Evolutionary conservation across 805 yeast genomes (phyloP).

Genomic region (Nakazawaea ernobii): DNA sequence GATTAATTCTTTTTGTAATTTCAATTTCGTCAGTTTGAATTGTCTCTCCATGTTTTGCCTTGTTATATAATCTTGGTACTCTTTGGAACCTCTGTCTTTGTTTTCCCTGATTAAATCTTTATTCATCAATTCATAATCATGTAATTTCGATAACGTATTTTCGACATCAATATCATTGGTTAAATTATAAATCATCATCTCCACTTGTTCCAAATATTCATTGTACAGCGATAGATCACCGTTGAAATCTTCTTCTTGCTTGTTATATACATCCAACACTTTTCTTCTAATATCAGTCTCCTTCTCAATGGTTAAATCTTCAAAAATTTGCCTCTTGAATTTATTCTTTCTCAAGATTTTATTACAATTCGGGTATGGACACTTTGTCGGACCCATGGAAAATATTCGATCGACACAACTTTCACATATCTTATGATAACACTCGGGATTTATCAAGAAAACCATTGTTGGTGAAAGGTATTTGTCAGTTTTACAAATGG

Average conservation of each 20-base stretch:
- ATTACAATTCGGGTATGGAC: constrained; percentile 91
- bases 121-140: constrained; percentile 67
- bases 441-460: constrained; percentile 91
- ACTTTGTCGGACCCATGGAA: constrained; percentile 91
- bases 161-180: constrained; percentile 66
- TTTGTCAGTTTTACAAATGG: constrained; percentile 93
- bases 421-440: constrained; percentile 96
- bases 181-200: constrained; percentile 72
- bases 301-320: constrained; percentile 81
- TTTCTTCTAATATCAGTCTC: constrained; percentile 88
- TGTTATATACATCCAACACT: constrained; percentile 73
- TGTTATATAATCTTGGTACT: constrained; percentile 56
- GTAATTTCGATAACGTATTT: constrained; percentile 58
- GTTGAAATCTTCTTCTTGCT: constrained; percentile 67
- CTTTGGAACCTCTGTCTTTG: constrained; percentile 66
- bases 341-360: constrained; percentile 80
- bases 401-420: constrained; percentile 95
- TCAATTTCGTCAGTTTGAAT: constrained; percentile 60
- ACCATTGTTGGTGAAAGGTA: constrained; percentile 90
- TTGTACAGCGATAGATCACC: constrained; percentile 55
- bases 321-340: constrained; percentile 90
- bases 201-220: constrained; percentile 77
- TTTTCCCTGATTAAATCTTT: constrained; percentile 71
- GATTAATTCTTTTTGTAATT: constrained; percentile 53
- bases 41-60: constrained; percentile 69